Conservation (phyloP, 495 filamentous ascomycete species). For the Hyphodiscus hymeniophilus region DNA sequence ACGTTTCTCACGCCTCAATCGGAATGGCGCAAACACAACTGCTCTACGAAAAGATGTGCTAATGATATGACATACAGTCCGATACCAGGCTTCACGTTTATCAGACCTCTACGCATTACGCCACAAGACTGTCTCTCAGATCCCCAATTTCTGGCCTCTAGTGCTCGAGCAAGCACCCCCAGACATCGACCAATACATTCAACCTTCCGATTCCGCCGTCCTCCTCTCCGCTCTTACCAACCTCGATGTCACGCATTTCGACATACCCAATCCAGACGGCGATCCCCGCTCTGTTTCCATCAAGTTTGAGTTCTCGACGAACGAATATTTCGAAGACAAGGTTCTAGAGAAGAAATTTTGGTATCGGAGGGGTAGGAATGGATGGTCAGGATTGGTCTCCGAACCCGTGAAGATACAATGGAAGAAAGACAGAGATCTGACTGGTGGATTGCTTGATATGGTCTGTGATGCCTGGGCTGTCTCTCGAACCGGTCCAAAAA, state of each 20-base stretch:
- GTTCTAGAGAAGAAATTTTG: slow-evolving; percentile 85
- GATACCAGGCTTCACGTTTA: slow-evolving; percentile 42
- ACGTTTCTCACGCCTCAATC: not conserved
- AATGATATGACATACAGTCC: slow-evolving; percentile 34
- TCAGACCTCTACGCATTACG: slow-evolving; percentile 65
- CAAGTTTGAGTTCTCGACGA: slow-evolving; percentile 53
- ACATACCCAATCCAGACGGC: slow-evolving; percentile 45
- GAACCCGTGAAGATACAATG: slow-evolving; percentile 83
- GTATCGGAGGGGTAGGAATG: slow-evolving; percentile 58
- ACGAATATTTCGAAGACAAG: slow-evolving; percentile 65
- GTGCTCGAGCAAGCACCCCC: slow-evolving; percentile 76
- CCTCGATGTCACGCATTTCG: slow-evolving; percentile 66
- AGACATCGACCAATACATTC: slow-evolving; percentile 79
- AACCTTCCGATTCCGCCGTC: slow-evolving; percentile 61
- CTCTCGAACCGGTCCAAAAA: no score
- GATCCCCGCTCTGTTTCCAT: slow-evolving; percentile 60
- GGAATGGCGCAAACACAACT: no score
- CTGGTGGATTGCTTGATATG: slow-evolving; percentile 66
- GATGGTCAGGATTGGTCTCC: slow-evolving; percentile 65
- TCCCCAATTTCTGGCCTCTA: slow-evolving; percentile 81
- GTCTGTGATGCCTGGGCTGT: slow-evolving; percentile 56
- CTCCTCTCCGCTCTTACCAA: slow-evolving; percentile 52
- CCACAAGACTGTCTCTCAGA: slow-evolving; percentile 53
- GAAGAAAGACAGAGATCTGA: slow-evolving; percentile 80
- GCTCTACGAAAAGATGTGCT: not conserved